These are phyloP conservation scores for Nitzschia inconspicua DNA, from an alignment of 108 stramenopile genomes.

Conservation along the genomic window DNA sequence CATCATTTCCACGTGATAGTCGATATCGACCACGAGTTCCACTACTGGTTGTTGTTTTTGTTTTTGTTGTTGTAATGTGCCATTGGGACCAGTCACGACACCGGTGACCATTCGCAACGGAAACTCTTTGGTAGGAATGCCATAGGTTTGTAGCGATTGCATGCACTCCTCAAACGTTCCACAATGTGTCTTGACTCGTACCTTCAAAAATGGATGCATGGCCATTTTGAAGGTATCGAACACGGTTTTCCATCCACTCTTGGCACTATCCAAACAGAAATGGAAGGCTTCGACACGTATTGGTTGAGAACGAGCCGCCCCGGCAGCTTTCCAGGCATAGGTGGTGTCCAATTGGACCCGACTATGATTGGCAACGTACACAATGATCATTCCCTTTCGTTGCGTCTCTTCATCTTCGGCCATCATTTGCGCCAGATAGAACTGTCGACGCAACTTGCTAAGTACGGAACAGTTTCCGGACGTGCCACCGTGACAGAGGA, in stretches of 20 bases:
- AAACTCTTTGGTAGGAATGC: constrained; percentile 1
- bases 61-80: too few relatives aligned
- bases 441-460: neutral
- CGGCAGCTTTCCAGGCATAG: constrained; percentile 8
- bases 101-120: constrained; percentile 1
- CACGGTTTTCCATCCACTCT: neutral
- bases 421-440: neutral
- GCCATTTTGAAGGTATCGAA: neutral
- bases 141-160: constrained; percentile 7
- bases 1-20: neutral
- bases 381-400: neutral
- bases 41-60: too few relatives aligned
- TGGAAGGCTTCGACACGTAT: constrained; percentile 15
- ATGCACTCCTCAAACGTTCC: neutral
- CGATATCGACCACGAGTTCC: neutral
- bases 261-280: constrained; percentile 9
- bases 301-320: too few relatives aligned
- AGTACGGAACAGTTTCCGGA: too few relatives aligned
- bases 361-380: neutral
- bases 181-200: constrained; percentile 1
- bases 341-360: neutral
- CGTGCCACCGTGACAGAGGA: too few relatives aligned
- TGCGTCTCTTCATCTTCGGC: constrained; percentile 9
- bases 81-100: too few relatives aligned
- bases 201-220: neutral